Conservation (phyloP, 2,329 filamentous ascomycete species). For the Tolypocladium sp. region DNA sequence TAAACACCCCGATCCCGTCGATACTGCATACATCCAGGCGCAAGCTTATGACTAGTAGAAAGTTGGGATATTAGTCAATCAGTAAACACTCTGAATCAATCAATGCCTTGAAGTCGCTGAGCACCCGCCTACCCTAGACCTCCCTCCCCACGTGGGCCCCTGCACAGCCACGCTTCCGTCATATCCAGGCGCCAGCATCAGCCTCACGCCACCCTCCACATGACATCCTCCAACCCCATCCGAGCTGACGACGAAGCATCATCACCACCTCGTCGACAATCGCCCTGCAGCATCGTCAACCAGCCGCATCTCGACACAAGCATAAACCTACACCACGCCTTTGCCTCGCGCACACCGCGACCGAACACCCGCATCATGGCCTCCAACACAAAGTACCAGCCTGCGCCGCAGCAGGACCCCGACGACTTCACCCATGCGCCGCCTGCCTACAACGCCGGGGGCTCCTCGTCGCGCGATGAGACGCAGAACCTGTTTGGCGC, state of each 20-base stretch:
- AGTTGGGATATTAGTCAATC: no score
- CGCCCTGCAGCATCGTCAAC: background rate
- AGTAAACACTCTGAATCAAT: no score
- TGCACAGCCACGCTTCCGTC: background rate
- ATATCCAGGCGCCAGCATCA: background rate
- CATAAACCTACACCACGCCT: background rate
- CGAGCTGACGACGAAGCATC: background rate
- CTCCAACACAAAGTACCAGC: slow-evolving; percentile 70
- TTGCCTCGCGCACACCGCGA: background rate
- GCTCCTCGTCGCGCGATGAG: slow-evolving; percentile 41
- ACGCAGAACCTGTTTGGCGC: slow-evolving; percentile 54
- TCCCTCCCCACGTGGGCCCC: background rate
- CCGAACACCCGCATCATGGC: slow-evolving; percentile 43
- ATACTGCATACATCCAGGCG: no score
- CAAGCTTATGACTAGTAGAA: no score
- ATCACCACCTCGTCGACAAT: background rate
- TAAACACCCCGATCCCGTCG: no score
- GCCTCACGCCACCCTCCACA: background rate
- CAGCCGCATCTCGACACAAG: background rate
- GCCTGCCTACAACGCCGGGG: slow-evolving; percentile 61
- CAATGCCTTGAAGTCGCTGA: no score
- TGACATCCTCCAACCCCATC: background rate
- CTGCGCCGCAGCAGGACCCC: slow-evolving; percentile 79
- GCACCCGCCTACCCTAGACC: background rate
- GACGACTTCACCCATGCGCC: slow-evolving; percentile 74